A percentile compares a stretch with the other conserved stretches of the same genome.
Evolutionary conservation across 768 basidiomycete species (phyloP).

Genomic region (Megacollybia marginata): DNA sequence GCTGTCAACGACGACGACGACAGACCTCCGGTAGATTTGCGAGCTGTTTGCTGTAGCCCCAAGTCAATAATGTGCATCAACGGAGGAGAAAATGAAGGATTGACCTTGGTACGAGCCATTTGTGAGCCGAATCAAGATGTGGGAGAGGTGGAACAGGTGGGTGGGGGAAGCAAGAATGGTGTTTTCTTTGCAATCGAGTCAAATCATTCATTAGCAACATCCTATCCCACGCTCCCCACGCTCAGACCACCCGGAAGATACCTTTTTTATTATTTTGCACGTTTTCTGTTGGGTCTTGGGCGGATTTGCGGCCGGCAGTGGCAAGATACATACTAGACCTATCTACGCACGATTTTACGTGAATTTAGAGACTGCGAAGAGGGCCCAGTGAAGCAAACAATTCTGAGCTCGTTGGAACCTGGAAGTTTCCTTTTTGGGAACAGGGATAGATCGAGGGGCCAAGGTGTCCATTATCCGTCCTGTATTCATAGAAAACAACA

Average conservation of each 20-base stretch:
- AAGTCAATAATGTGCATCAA: constrained; percentile 17
- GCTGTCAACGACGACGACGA: constrained; percentile 15
- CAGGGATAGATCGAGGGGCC: too few species aligned
- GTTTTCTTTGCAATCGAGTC: background rate
- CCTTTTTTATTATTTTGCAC: background rate
- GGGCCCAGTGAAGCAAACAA: background rate
- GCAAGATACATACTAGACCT: background rate
- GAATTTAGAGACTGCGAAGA: background rate
- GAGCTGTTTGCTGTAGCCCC: constrained; percentile 83
- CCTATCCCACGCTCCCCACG: background rate
- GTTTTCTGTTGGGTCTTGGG: background rate
- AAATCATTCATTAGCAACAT: background rate
- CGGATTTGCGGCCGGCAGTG: background rate
- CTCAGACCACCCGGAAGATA: background rate
- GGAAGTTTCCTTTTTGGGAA: background rate
- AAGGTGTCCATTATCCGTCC: too few species aligned
- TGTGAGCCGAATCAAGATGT: background rate
- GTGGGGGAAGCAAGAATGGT: background rate
- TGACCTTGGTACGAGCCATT: constrained; percentile 90
- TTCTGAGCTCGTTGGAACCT: background rate
- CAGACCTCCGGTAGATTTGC: constrained; percentile 96
- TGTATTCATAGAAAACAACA: too few species aligned
- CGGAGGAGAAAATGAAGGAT: constrained; percentile 7
- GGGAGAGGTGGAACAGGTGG: background rate
- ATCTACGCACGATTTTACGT: background rate